Evolutionary conservation across 768 basidiomycete genomes (phyloP).

Genomic region (Piloderma croceum): DNA sequence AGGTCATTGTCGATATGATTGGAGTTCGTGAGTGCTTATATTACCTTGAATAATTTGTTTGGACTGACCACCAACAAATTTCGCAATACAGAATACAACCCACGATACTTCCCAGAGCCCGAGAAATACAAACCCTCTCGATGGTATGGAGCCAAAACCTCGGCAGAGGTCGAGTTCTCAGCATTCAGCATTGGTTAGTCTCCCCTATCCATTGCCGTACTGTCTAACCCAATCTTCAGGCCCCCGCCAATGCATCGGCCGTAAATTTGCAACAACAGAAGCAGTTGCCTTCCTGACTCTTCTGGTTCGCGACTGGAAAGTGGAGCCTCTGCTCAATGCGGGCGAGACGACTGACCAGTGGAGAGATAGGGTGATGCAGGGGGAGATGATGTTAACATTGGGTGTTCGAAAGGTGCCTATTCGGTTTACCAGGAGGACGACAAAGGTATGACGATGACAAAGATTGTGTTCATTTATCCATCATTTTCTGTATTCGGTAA

Average conservation of each 20-base stretch:
- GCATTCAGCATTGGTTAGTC: slow-evolving; percentile 41
- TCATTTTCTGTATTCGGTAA: too few species aligned
- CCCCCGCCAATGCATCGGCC: slow-evolving; percentile 52
- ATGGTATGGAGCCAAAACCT: slow-evolving; percentile 37
- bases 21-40: slow-evolving; percentile 38
- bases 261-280: slow-evolving; percentile 51
- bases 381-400: slow-evolving; percentile 30
- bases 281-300: slow-evolving; percentile 47
- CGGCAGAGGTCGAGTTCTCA: slow-evolving; percentile 38
- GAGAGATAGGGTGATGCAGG: slow-evolving; percentile 34
- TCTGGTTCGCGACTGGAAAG: slow-evolving; percentile 47
- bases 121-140: slow-evolving; percentile 44
- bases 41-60: neutral
- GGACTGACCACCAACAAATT: neutral
- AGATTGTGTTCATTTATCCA: too few species aligned
- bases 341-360: slow-evolving; percentile 37
- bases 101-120: slow-evolving; percentile 44
- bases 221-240: slow-evolving; percentile 22
- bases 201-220: neutral
- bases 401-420: slow-evolving; percentile 10
- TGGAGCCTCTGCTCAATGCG: slow-evolving; percentile 39
- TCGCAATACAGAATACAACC: slow-evolving; percentile 38
- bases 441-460: too few species aligned
- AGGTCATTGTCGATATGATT: slow-evolving; percentile 43
- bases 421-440: neutral